phyloP scores from a whole-genome alignment of 1,284 basidiomycete genomes.

The Rugosomyces carneus region DNA sequence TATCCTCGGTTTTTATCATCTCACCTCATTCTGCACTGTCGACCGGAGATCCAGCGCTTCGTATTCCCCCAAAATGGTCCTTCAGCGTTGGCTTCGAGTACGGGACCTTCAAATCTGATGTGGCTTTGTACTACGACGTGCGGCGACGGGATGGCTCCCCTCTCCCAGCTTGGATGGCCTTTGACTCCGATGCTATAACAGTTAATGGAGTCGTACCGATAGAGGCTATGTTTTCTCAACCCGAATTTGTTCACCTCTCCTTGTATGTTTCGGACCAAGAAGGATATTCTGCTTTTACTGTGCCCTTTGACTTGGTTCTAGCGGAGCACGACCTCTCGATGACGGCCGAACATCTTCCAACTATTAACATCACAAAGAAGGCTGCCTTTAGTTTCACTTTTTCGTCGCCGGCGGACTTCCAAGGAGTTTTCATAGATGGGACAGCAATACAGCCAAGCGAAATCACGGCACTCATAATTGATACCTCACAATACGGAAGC shows the following conservation, averaged over 20 bases:
- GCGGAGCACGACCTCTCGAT: constrained; percentile 62
- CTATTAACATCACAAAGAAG: constrained; percentile 59
- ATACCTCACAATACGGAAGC: constrained; percentile 44
- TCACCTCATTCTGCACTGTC: constrained; percentile 49
- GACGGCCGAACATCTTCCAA: constrained; percentile 39
- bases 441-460: constrained; percentile 46
- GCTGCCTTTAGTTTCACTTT: constrained; percentile 54
- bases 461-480: constrained; percentile 46
- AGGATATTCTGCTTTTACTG: constrained; percentile 49
- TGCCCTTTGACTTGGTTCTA: constrained; percentile 53
- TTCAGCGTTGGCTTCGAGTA: constrained; percentile 85
- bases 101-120: constrained; percentile 51
- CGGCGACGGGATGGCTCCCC: constrained; percentile 59
- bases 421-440: constrained; percentile 58
- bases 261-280: constrained; percentile 62
- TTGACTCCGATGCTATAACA: constrained; percentile 63
- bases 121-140: constrained; percentile 62
- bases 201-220: constrained; percentile 75
- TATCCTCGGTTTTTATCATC: constrained; percentile 64
- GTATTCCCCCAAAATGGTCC: constrained; percentile 81
- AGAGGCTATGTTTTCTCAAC: constrained; percentile 29
- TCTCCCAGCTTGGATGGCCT: constrained; percentile 75
- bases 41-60: constrained; percentile 53
- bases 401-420: constrained; percentile 50
- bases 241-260: constrained; percentile 41